phyloP scores from a whole-genome alignment of 2,329 filamentous ascomycete genomes.

The Nothomitra cinnamomea region DNA sequence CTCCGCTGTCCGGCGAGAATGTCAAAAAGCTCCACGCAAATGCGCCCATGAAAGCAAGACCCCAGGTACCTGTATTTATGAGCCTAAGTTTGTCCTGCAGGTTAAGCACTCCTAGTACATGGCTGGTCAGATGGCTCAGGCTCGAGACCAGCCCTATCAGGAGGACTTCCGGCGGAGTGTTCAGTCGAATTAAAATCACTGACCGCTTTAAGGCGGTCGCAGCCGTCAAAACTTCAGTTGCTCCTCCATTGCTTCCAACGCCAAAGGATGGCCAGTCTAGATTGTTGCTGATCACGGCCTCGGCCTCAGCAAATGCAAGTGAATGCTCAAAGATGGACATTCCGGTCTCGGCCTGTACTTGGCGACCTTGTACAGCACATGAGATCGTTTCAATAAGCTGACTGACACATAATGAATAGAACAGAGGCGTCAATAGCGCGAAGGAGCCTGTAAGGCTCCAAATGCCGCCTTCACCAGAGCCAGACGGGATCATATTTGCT shows the following conservation, averaged over 20 bases:
- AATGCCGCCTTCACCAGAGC: slow-evolving; percentile 29
- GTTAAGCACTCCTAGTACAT: slow-evolving; percentile 63
- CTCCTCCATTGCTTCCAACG: slow-evolving; percentile 17
- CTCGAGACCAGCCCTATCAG: slow-evolving; percentile 75
- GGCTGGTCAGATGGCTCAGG: slow-evolving; percentile 76
- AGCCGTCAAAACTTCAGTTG: slow-evolving; percentile 18
- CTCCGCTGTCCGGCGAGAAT: slow-evolving; percentile 22
- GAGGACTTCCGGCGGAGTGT: slow-evolving; percentile 78
- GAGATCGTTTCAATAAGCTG: slow-evolving; percentile 81
- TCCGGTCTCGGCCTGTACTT: slow-evolving; percentile 68
- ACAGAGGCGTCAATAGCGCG: slow-evolving; percentile 39
- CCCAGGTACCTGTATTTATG: slow-evolving; percentile 78
- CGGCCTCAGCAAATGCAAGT: slow-evolving; percentile 86
- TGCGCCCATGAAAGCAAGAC: slow-evolving; percentile 70
- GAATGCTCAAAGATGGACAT: slow-evolving; percentile 97
- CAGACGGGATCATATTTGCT: slow-evolving; percentile 49
- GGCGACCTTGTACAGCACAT: slow-evolving; percentile 72
- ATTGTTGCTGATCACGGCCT: slow-evolving; percentile 68
- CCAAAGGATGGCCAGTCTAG: slow-evolving; percentile 54
- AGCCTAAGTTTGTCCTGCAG: slow-evolving; percentile 67
- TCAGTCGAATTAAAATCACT: slow-evolving; percentile 62
- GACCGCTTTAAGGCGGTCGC: slow-evolving; percentile 34
- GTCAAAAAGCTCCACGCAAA: slow-evolving; percentile 58
- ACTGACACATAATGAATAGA: slow-evolving; percentile 41
- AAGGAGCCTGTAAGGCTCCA: slow-evolving; percentile 55